Conservation (phyloP, 176 grass and related monocot species). For the Hyparrhenia diplandra region DNA sequence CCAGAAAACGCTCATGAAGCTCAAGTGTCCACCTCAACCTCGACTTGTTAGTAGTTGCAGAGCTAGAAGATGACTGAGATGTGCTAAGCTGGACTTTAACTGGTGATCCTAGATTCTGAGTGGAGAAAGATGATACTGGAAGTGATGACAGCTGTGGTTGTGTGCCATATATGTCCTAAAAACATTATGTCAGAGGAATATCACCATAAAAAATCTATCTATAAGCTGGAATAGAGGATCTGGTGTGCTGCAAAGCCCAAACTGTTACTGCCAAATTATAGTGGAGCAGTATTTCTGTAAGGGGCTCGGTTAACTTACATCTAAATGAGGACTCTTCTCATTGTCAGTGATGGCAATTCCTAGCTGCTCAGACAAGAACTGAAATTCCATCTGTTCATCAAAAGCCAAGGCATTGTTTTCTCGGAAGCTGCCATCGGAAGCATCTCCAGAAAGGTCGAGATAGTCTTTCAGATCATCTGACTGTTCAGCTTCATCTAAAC, state of each 20-base stretch:
- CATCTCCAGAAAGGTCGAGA: slow-evolving; percentile 69
- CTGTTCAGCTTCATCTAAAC: slow-evolving; percentile 45
- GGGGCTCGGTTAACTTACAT: slow-evolving; percentile 49
- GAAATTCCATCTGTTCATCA: slow-evolving; percentile 82
- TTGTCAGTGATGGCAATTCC: slow-evolving; percentile 88
- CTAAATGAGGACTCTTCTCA: slow-evolving; percentile 62
- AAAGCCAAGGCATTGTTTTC: slow-evolving; percentile 47
- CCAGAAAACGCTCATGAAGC: slow-evolving; percentile 88
- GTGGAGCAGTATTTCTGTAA: not conserved
- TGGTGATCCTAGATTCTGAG: slow-evolving; percentile 32
- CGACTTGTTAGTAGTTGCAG: slow-evolving; percentile 56
- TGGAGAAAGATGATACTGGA: slow-evolving; percentile 47
- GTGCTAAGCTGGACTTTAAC: slow-evolving; percentile 55
- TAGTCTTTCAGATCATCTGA: slow-evolving; percentile 72
- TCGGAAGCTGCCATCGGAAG: slow-evolving; percentile 64
- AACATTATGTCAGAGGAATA: slow-evolving; percentile 1
- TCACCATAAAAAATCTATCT: not conserved
- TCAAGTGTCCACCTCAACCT: slow-evolving; percentile 89
- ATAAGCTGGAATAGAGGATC: not conserved
- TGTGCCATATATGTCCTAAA: slow-evolving; percentile 76
- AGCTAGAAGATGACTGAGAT: slow-evolving; percentile 31
- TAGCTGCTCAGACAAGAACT: slow-evolving; percentile 89
- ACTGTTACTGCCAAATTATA: not conserved
- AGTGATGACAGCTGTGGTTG: slow-evolving; percentile 45
- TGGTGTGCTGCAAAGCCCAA: not conserved